Evolutionary conservation across 2,329 filamentous ascomycete species (phyloP).

Genomic region (Fusarium sp.): DNA sequence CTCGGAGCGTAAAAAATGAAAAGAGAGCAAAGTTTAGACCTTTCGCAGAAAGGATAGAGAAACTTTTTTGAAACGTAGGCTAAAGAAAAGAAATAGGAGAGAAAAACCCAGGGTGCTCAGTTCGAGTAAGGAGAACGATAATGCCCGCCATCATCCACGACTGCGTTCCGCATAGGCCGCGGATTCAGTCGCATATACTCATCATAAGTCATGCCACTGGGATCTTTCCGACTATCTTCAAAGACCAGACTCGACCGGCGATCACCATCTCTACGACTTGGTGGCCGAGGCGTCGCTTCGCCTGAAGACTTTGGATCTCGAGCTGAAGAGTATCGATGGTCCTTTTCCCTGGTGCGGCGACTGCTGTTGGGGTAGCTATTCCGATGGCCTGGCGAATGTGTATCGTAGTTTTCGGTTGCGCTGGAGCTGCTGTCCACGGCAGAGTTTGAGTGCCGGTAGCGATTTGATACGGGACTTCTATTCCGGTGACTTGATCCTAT

Average conservation of each 20-base stretch:
- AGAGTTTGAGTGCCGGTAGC: conserved; percentile 36
- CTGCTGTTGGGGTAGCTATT: conserved; percentile 24
- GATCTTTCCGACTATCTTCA: conserved; percentile 28
- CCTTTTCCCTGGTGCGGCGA: conserved; percentile 42
- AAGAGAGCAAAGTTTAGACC: not conserved
- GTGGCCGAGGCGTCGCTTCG: conserved; percentile 34
- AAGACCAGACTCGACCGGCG: conserved; percentile 34
- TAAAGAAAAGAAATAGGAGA: not conserved
- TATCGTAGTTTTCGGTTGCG: conserved; percentile 25
- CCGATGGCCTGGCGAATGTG: conserved; percentile 18
- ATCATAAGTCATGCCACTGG: conserved; percentile 37
- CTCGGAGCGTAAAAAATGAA: not conserved
- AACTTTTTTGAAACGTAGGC: conserved; percentile 8
- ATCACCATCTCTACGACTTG: conserved; percentile 25
- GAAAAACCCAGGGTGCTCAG: conserved; percentile 2
- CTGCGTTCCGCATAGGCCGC: conserved; percentile 27
- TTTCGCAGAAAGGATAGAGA: conserved; percentile 1
- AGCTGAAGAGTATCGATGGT: conserved; percentile 46
- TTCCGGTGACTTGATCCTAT: conserved; percentile 19
- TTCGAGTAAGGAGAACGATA: conserved; percentile 31
- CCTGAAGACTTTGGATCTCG: conserved; percentile 28
- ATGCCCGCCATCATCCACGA: conserved; percentile 33
- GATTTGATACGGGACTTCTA: conserved; percentile 38
- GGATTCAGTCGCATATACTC: conserved; percentile 38
- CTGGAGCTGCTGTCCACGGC: conserved; percentile 24